Conservation (phyloP, 108 stramenopile genomes). For the Schizochytrium sp. region DNA sequence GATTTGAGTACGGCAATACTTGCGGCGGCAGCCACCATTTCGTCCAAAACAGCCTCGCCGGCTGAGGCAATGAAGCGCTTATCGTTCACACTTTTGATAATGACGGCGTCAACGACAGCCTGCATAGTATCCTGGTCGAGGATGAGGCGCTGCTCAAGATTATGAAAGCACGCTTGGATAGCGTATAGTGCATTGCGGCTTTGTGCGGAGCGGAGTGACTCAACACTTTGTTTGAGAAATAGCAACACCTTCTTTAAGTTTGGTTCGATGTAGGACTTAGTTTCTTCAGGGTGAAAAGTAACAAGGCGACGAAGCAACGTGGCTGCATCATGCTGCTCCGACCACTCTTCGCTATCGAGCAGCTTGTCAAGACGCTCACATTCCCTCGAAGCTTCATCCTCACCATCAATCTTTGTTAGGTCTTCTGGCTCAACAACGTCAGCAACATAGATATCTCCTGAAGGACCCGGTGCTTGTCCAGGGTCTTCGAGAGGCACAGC, state of each 20-base stretch:
- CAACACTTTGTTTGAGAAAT: constrained; percentile 49
- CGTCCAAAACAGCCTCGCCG: constrained; percentile 35
- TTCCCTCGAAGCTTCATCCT: not conserved
- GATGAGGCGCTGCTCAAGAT: not conserved
- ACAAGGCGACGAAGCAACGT: constrained; percentile 29
- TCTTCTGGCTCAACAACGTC: not conserved
- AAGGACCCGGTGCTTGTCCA: not conserved
- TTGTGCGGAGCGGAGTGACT: constrained; percentile 55
- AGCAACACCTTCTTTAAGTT: constrained; percentile 6
- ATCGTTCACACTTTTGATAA: constrained; percentile 40
- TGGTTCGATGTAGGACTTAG: not conserved
- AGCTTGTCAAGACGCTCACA: not conserved
- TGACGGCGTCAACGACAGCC: constrained; percentile 8
- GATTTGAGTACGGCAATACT: not conserved
- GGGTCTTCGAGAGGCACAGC: constrained; percentile 19
- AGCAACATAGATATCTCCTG: not conserved
- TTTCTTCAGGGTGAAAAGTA: constrained; percentile 24
- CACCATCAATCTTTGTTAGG: not conserved
- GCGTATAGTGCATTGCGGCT: constrained; percentile 47
- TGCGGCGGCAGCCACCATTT: constrained; percentile 26
- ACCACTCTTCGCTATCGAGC: constrained; percentile 26
- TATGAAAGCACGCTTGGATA: constrained; percentile 9
- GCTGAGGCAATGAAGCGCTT: constrained; percentile 58
- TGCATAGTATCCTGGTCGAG: not conserved
- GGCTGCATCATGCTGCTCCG: constrained; percentile 3